Percentiles rank a stretch among this genome's conserved stretches.
phyloP scores from a whole-genome alignment of 2,329 filamentous ascomycete genomes.

The Fusarium sp. region DNA sequence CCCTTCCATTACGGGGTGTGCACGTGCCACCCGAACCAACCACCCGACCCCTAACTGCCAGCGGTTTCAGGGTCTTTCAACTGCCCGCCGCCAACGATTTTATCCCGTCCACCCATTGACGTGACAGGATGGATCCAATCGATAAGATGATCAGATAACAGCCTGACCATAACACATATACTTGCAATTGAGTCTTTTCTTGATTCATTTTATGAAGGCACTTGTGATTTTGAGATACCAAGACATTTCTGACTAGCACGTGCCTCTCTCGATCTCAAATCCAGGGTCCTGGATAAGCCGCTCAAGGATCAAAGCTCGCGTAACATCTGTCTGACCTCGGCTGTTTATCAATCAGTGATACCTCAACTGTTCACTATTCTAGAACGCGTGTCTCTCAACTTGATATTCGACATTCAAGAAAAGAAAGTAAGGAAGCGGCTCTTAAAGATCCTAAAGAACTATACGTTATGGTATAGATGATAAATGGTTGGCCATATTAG shows the following conservation, averaged over 20 bases:
- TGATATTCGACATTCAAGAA: too few relatives aligned
- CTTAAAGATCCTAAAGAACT: too few relatives aligned
- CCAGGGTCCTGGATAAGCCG: not conserved
- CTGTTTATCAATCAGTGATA: too few relatives aligned
- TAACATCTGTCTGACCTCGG: too few relatives aligned
- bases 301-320: slow-evolving; percentile 1
- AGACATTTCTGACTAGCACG: not conserved
- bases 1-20: slow-evolving; percentile 36
- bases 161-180: not conserved
- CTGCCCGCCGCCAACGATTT: slow-evolving; percentile 1
- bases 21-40: slow-evolving; percentile 44
- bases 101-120: slow-evolving; percentile 11
- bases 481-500: too few relatives aligned
- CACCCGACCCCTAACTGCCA: slow-evolving; percentile 25
- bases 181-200: not conserved
- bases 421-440: too few relatives aligned
- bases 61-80: slow-evolving; percentile 36
- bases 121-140: slow-evolving; percentile 1
- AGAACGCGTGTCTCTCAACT: too few relatives aligned
- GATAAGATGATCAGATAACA: slow-evolving; percentile 47
- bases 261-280: not conserved
- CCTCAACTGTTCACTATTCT: too few relatives aligned
- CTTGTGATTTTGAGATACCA: not conserved
- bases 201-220: not conserved
- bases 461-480: too few relatives aligned